These are phyloP conservation scores for Pyrenula aspistea DNA, from an alignment of 495 filamentous ascomycete genomes.

Conservation along the genomic window DNA sequence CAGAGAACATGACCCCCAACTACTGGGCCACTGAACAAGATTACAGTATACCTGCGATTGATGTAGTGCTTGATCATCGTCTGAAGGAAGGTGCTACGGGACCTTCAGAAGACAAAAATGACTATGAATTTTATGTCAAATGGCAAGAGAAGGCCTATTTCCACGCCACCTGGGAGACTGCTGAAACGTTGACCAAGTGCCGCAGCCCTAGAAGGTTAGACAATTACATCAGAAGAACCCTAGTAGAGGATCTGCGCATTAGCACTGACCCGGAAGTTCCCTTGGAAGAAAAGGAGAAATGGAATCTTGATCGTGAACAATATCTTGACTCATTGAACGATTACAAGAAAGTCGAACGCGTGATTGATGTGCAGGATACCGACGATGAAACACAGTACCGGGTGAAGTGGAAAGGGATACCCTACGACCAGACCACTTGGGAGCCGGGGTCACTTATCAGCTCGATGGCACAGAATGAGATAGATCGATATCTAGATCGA, in stretches of 20 bases:
- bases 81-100: slow-evolving; percentile 56
- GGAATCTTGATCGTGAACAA: slow-evolving; percentile 77
- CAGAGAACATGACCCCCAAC: slow-evolving; percentile 32
- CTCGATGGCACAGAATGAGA: slow-evolving; percentile 66
- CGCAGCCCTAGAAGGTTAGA: slow-evolving; percentile 77
- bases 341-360: slow-evolving; percentile 80
- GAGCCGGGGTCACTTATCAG: slow-evolving; percentile 66
- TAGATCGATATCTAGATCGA: slow-evolving; percentile 82
- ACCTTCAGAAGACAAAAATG: slow-evolving; percentile 48
- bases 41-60: slow-evolving; percentile 68
- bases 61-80: slow-evolving; percentile 78
- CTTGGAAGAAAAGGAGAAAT: slow-evolving; percentile 82
- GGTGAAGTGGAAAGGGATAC: slow-evolving; percentile 81
- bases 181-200: slow-evolving; percentile 51
- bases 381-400: slow-evolving; percentile 73
- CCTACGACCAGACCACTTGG: slow-evolving; percentile 92
- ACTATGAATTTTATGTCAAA: slow-evolving; percentile 93
- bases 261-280: slow-evolving; percentile 56
- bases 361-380: slow-evolving; percentile 68
- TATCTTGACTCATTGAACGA: slow-evolving; percentile 73
- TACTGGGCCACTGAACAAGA: slow-evolving; percentile 53
- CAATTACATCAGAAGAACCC: slow-evolving; percentile 80
- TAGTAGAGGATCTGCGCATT: slow-evolving; percentile 61
- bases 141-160: slow-evolving; percentile 93
- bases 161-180: slow-evolving; percentile 87